Evolutionary conservation across 202 grass and related monocot species (phyloP), one percentile per base, ranked within the genome.

Genomic region (Hordeum pubiflorum): DNA sequence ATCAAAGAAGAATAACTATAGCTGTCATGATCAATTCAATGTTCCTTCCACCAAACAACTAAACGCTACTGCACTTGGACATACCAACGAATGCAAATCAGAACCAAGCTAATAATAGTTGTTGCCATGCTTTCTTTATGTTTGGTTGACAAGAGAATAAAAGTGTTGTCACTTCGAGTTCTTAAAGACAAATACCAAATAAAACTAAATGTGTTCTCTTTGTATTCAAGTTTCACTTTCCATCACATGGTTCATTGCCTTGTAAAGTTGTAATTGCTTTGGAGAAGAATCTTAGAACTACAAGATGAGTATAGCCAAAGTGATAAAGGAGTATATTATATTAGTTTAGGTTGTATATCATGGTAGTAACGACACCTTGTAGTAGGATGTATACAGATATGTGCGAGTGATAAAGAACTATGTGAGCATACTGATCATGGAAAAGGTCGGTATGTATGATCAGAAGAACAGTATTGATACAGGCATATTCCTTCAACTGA

Each of bases 1-100:
- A 75, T 43, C 21, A 48, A 36, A 20, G 22, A 78, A 80, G 44
- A 72, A 76, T 59, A 81, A 76, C 17, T 63, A 70, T 69, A 27
- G 23, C 33, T 7, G 14, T 66, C 54, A 63, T 33, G 23, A 76
- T 34, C 2, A 46, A 66, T 27, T 63, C 10, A 15, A 54, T 68
- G 10, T 31, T 38, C 75, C 21, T 75, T 80, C 3, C 17, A 77
- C 6, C 27, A 71, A 41, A 81, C 12, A 74, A 80, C 39, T 71
- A 22, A 77, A 71, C 27, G 36, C 31, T 70, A 70, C 27, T 60
- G 55, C 23, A 63, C 31, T 66, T 66, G 22, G 48, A 72, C 7
- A 61, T 44, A 83, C 81, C 62, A 76, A 58, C 1, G 63, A 15
- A 72, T 63, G 66, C 31, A 8, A 54, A 26, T 57, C 34, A 85